phyloP scores from a whole-genome alignment of 179 eudicot species.

The Corrigiola litoralis region DNA sequence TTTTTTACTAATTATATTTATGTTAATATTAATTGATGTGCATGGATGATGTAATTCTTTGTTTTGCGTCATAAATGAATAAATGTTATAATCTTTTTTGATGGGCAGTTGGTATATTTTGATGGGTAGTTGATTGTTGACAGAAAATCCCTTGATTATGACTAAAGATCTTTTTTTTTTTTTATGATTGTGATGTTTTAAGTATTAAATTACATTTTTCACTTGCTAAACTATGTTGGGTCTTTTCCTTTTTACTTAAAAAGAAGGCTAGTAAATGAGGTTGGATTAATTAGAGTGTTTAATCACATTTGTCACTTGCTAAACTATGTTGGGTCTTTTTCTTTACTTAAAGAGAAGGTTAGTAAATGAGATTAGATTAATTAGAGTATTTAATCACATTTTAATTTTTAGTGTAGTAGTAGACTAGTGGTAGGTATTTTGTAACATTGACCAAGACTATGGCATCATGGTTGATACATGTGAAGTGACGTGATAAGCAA shows the following conservation, averaged over 20 bases:
- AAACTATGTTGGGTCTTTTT: background rate
- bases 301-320: no score
- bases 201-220: background rate
- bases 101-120: no score
- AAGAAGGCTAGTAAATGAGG: background rate
- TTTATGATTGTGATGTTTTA: background rate
- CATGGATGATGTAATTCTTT: no score
- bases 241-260: background rate
- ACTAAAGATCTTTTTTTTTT: background rate
- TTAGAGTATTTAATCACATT: background rate
- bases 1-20: background rate
- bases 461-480: background rate
- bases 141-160: constrained; percentile 22
- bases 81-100: no score
- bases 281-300: no score
- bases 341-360: background rate
- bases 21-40: background rate
- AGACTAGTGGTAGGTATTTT: constrained; percentile 12
- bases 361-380: background rate
- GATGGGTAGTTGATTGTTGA: no score
- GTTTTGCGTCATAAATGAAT: no score
- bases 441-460: constrained; percentile 9
- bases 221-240: background rate
- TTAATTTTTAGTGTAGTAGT: background rate
- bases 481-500: constrained; percentile 22